These are phyloP conservation scores for Pyrenopolyporus hunteri DNA, from an alignment of 495 filamentous ascomycete species.

Conservation along the genomic window DNA sequence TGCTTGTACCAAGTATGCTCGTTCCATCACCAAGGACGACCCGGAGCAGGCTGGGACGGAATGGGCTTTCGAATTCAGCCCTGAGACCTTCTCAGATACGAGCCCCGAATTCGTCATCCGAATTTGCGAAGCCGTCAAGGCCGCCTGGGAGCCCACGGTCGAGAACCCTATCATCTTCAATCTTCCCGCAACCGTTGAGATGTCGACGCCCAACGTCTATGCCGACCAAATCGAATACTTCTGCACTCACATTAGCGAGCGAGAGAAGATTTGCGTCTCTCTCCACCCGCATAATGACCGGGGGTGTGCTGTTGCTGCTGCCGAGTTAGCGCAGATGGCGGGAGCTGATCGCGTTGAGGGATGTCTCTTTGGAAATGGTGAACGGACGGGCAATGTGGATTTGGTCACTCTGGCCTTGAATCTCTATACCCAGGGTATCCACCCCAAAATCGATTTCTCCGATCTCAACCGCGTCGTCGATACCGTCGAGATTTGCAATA, in stretches of 20 bases:
- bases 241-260: slow-evolving; percentile 73
- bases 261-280: slow-evolving; percentile 81
- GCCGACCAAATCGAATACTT: slow-evolving; percentile 98
- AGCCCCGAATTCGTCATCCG: slow-evolving; percentile 80
- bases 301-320: slow-evolving; percentile 82
- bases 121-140: slow-evolving; percentile 94
- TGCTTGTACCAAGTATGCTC: slow-evolving; percentile 81
- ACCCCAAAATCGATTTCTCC: slow-evolving; percentile 89
- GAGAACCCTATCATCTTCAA: slow-evolving; percentile 96
- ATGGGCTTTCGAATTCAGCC: slow-evolving; percentile 96
- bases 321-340: slow-evolving; percentile 96
- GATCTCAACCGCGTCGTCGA: slow-evolving; percentile 88
- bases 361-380: slow-evolving; percentile 93
- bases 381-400: slow-evolving; percentile 95
- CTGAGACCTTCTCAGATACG: slow-evolving; percentile 95
- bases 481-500: slow-evolving; percentile 89
- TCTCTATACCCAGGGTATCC: slow-evolving; percentile 93
- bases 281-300: slow-evolving; percentile 95
- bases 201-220: slow-evolving; percentile 95
- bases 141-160: slow-evolving; percentile 85
- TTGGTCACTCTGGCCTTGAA: slow-evolving; percentile 94
- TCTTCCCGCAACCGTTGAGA: slow-evolving; percentile 93
- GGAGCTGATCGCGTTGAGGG: slow-evolving; percentile 95
- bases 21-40: slow-evolving; percentile 94
- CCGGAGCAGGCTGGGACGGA: slow-evolving; percentile 75